Base-by-base conservation (phyloP, 805 yeast genomes). In the Yamadazyma laniorum region DNA sequence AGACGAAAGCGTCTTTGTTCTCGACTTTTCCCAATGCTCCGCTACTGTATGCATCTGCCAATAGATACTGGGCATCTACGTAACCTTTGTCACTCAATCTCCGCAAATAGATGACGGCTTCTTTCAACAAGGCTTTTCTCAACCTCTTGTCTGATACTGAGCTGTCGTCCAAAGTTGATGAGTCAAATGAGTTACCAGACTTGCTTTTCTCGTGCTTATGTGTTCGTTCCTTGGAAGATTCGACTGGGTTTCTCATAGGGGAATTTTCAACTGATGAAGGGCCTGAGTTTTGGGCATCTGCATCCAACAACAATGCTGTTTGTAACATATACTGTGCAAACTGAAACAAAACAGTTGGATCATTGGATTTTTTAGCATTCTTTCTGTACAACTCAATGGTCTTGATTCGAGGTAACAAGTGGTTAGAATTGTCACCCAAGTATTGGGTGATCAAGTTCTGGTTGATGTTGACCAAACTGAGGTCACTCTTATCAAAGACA, bases 251-350 rank as follows among this genome's bases (percentile, higher is more conserved):
- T 21, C 38, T 44, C 29, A 34, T 44, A 12, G 57, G 52, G 3
- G 58, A 49, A 33, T 50, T 53, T 30, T 50, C 55, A 18, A 37
- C 25, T 8, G 55, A 44, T 16, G 48, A 22, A 18, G 35, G 32
- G 15, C 37, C 25, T 17, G 34, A 23, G 13, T 23, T 33, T 18
- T 37, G 34, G 13, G 41, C 25, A 12, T 42, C 61, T 17, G 56
- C 52, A 33, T 67, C 79, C 43, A 83, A 70, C 14, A 83, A 63
- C 36, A 90, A 69, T 1, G 95, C 95, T 1, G 95, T 85, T 58
- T 86, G 91, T 35, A 88, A 65, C 81, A 86, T 82, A 58, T 85
- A 87, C 61, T 88, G 93, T 1, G 97, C 96, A 56, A 86, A 89
- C 53, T 88, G 88, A 59, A 88, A 87, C 50, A 89, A 74, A n/a